A percentile compares a stretch with the other conserved stretches of the same genome.
Conservation (phyloP, 2,329 filamentous ascomycete species). For the Elsinoe perseae region DNA sequence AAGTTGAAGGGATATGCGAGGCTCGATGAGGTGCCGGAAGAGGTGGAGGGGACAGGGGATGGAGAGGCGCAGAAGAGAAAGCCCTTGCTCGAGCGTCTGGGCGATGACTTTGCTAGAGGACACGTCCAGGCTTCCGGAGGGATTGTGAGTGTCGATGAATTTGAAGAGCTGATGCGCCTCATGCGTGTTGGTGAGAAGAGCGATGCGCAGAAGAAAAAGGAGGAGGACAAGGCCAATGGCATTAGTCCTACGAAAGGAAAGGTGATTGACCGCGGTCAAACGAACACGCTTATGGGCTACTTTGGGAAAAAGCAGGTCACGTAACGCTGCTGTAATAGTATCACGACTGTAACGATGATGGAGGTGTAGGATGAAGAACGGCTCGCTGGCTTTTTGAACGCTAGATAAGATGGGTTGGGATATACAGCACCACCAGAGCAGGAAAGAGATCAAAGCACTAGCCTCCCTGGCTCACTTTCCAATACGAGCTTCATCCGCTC, state of each 20-base stretch:
- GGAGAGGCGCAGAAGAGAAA: conserved; percentile 16
- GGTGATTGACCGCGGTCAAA: conserved; percentile 35
- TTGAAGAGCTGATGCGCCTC: conserved; percentile 55
- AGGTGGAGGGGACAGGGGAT: conserved; percentile 23
- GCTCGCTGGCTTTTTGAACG: conserved; percentile 14
- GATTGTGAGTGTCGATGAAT: conserved; percentile 52
- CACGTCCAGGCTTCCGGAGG: conserved; percentile 63
- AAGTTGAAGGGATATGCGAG: conserved; percentile 46
- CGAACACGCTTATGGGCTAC: conserved; percentile 50
- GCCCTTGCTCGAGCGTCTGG: conserved; percentile 44
- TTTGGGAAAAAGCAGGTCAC: conserved; percentile 38
- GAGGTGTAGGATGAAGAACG: background rate
- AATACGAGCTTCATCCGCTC: conserved; percentile 78
- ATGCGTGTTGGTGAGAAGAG: conserved; percentile 52
- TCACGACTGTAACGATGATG: background rate
- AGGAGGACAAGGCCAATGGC: conserved; percentile 22
- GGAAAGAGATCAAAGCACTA: conserved; percentile 47
- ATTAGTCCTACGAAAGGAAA: conserved; percentile 31
- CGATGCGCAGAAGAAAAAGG: conserved; percentile 29
- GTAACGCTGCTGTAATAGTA: background rate
- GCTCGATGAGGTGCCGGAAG: conserved; percentile 20
- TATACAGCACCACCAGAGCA: background rate
- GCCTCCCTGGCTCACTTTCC: conserved; percentile 67
- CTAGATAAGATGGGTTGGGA: conserved; percentile 7
- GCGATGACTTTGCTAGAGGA: conserved; percentile 57